phyloP scores from a whole-genome alignment of 2,329 filamentous ascomycete species.

The Didymella pomorum region DNA sequence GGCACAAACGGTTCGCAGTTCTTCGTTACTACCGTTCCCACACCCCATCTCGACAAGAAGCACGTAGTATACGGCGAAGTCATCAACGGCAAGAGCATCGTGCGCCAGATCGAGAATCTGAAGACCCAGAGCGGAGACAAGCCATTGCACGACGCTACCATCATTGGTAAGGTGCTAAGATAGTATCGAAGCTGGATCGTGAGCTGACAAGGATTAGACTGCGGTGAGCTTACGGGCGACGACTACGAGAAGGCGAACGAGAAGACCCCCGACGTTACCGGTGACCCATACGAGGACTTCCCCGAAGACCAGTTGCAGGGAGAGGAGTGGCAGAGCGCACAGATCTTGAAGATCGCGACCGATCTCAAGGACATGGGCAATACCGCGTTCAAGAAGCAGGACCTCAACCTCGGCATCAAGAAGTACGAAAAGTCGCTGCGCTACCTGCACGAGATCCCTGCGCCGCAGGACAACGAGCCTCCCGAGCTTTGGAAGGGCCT shows the following conservation, averaged over 20 bases:
- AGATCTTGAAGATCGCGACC: constrained; percentile 78
- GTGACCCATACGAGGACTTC: constrained; percentile 94
- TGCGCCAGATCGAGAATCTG: constrained; percentile 89
- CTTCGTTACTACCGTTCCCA: constrained; percentile 96
- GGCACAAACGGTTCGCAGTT: constrained; percentile 97
- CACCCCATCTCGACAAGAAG: constrained; percentile 93
- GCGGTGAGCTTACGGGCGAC: constrained; percentile 80
- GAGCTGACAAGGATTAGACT: constrained; percentile 62
- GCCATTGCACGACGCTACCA: constrained; percentile 72
- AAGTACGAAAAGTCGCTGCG: constrained; percentile 96
- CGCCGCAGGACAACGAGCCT: constrained; percentile 72
- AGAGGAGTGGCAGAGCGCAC: constrained; percentile 69
- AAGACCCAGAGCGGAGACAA: constrained; percentile 79
- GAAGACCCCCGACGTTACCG: constrained; percentile 78
- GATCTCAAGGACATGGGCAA: constrained; percentile 94
- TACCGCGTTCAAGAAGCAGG: constrained; percentile 83
- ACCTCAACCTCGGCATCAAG: constrained; percentile 74
- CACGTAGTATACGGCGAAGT: constrained; percentile 98
- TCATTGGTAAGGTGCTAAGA: constrained; percentile 57
- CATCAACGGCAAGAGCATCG: constrained; percentile 86
- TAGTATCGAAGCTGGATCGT: neutral
- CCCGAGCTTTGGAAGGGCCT: constrained; percentile 72
- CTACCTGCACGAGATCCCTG: constrained; percentile 86
- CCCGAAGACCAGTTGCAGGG: constrained; percentile 76
- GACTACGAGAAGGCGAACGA: constrained; percentile 72